Base-by-base conservation (phyloP, 306 rosid genomes). In the Prunus davidiana region DNA sequence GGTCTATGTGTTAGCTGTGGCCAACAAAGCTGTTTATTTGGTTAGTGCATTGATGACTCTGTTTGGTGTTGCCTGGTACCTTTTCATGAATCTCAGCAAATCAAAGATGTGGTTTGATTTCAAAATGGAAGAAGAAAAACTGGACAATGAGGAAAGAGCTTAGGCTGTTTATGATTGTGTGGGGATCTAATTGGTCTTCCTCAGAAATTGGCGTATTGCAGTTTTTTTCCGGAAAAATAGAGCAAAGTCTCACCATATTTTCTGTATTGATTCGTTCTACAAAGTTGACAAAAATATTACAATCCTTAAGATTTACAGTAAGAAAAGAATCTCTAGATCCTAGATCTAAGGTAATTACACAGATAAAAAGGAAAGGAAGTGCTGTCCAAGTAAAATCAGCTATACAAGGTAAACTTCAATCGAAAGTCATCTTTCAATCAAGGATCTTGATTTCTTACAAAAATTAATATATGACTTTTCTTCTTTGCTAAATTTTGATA, bases 1-100 rank as follows among this genome's bases (percentile, higher is more conserved):
- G 80, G 67, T 87, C 3, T 91, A 78, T 80, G 86, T 91, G n/a
- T 83, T 93, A 88, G 20, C 67, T n/a, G 69, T 93, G 71, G 96
- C 91, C 45, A 79, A 86, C 10, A 84, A 16, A 56, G 34, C 76
- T 66, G 93, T 87, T 12, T 79, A 67, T 57, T 62, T 84, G 80
- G 65, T 85, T 5, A 87, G 92, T 88, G 85, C 80, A 54, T 60
- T 81, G 72, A 57, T 81, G 64, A 81, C 87, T 27, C 8, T 76
- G 11, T 73, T 46, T 73, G 87, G 78, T 5, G 67, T 81, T 56
- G 71, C n/a, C 28, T 86, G 81, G 82, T 86, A 71, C 74, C 81
- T 86, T 47, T 60, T 83, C 11, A 64, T 81, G 82, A 76, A 72
- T 15, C 16, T 75, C 14, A 78, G 87, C 75, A 81, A 66, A 46